Conservation (phyloP, 2,329 filamentous ascomycete species). For the Microdochium paspali region DNA sequence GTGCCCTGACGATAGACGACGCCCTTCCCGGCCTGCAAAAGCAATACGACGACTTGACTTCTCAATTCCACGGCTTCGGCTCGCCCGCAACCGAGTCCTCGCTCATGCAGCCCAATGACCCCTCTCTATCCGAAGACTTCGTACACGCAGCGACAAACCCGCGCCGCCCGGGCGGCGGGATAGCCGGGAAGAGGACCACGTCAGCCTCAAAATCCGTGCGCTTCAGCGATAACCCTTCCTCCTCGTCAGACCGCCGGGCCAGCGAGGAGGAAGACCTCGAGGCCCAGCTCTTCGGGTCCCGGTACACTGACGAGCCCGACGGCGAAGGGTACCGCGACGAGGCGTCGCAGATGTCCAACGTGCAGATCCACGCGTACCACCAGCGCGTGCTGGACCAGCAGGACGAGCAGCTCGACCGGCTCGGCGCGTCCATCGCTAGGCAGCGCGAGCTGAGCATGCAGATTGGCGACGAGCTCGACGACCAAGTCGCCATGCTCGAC, state of each 20-base stretch:
- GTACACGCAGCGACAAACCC: slow-evolving; percentile 43
- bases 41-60: slow-evolving; percentile 67
- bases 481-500: slow-evolving; percentile 80
- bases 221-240: slow-evolving; percentile 59
- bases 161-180: slow-evolving; percentile 8
- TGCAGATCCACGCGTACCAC: slow-evolving; percentile 83
- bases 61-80: slow-evolving; percentile 68
- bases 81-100: slow-evolving; percentile 38
- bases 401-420: slow-evolving; percentile 81
- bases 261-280: slow-evolving; percentile 32
- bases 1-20: slow-evolving; percentile 43
- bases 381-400: slow-evolving; percentile 73
- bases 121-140: slow-evolving; percentile 53
- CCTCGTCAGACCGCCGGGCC: slow-evolving; percentile 2
- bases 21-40: slow-evolving; percentile 59
- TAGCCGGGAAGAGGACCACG: slow-evolving; percentile 17
- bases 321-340: slow-evolving; percentile 50
- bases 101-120: slow-evolving; percentile 54
- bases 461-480: slow-evolving; percentile 92
- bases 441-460: slow-evolving; percentile 91
- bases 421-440: slow-evolving; percentile 78
- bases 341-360: slow-evolving; percentile 57
- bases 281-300: slow-evolving; percentile 36
- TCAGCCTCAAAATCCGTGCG: slow-evolving; percentile 65
- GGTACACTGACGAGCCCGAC: slow-evolving; percentile 40